Evolutionary conservation across 2,329 filamentous ascomycete species (phyloP).

Genomic region (Neonectria neomacrospora): DNA sequence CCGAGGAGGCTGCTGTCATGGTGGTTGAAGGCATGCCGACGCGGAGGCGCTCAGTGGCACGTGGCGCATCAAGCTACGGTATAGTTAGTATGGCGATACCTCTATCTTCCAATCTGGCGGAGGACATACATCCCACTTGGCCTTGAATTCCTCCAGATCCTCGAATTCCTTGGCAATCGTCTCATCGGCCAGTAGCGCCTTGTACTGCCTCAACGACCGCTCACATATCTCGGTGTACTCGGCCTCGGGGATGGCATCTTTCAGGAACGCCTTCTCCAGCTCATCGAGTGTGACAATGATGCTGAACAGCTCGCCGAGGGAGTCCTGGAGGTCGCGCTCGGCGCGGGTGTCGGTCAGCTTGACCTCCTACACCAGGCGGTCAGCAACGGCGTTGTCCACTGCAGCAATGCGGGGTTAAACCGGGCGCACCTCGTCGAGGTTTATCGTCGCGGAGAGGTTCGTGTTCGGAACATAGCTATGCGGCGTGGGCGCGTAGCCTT

Average conservation of each 20-base stretch:
- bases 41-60: constrained; percentile 90
- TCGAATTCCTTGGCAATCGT: constrained; percentile 89
- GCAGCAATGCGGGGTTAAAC: neutral
- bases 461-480: constrained; percentile 92
- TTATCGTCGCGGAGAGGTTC: constrained; percentile 86
- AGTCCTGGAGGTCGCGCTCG: constrained; percentile 94
- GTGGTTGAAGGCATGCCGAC: constrained; percentile 93
- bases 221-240: constrained; percentile 98
- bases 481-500: constrained; percentile 88
- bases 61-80: constrained; percentile 86
- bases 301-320: constrained; percentile 95
- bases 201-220: constrained; percentile 94
- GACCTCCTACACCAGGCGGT: constrained; percentile 75
- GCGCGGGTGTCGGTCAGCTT: constrained; percentile 88
- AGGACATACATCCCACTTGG: constrained; percentile 82
- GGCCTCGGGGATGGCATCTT: constrained; percentile 89
- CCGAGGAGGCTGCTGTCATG: constrained; percentile 64
- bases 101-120: rapidly evolving
- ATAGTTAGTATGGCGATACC: constrained; percentile 15
- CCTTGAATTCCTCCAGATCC: constrained; percentile 90
- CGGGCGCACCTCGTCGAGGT: constrained; percentile 81
- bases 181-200: constrained; percentile 90
- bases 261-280: constrained; percentile 94
- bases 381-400: constrained; percentile 24
- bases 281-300: constrained; percentile 96